Percentiles rank a stretch among this genome's conserved stretches.
These are phyloP conservation scores for Chlorella sorokiniana DNA, from an alignment of 139 green algal genomes.

Conservation along the genomic window DNA sequence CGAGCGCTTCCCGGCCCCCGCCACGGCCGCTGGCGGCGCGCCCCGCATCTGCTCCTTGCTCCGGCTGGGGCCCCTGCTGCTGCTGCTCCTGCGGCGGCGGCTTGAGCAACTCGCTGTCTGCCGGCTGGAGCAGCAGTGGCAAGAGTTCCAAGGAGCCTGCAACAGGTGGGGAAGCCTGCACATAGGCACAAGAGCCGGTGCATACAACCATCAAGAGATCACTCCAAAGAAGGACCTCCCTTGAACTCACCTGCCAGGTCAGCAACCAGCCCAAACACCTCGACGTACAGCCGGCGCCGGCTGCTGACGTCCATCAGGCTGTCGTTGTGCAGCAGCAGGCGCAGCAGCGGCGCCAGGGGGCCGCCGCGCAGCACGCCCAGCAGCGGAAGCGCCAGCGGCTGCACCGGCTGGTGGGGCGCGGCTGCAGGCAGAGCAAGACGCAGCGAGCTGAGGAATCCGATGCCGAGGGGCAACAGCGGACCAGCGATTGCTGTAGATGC, in stretches of 20 bases:
- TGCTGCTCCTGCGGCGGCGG: neutral
- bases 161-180: neutral
- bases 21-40: neutral
- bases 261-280: neutral
- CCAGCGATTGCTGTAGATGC: neutral
- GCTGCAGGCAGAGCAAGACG: neutral
- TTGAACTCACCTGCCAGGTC: conserved; percentile 11
- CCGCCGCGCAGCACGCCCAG: conserved; percentile 32
- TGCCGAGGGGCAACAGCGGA: neutral
- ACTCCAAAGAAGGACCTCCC: neutral
- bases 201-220: too few relatives aligned
- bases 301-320: conserved; percentile 27
- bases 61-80: neutral
- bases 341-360: conserved; percentile 25
- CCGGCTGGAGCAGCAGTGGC: conserved; percentile 35
- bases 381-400: conserved; percentile 22
- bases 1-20: neutral
- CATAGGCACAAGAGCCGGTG: too few relatives aligned
- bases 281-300: conserved; percentile 11
- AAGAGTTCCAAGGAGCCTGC: conserved; percentile 19
- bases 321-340: conserved; percentile 37
- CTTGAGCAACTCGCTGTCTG: conserved; percentile 27
- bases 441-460: neutral
- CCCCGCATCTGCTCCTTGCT: neutral
- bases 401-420: neutral